Conservation (phyloP, 148 eudicot genomes). For the Euryodendron excelsum region DNA sequence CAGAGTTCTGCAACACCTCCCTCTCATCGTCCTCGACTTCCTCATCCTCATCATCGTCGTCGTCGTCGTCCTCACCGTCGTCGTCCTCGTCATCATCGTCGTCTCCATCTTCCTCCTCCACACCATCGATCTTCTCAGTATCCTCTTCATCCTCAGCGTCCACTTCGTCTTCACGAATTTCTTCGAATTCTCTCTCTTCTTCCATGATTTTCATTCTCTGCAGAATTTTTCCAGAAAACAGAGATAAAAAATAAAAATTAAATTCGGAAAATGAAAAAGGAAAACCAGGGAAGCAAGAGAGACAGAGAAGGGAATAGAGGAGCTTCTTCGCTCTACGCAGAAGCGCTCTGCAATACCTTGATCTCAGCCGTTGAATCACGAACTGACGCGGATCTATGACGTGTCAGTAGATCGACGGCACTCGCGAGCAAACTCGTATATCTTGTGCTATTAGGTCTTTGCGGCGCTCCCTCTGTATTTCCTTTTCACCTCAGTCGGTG, state of each 20-base stretch:
- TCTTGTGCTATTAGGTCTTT: conserved; percentile 17
- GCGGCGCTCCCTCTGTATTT: conserved; percentile 26
- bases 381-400: conserved; percentile 48
- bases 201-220: conserved; percentile 31
- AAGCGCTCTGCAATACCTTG: conserved; percentile 19
- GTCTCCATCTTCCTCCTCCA: conserved; percentile 24
- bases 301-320: conserved; percentile 19
- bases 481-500: background rate
- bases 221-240: conserved; percentile 3
- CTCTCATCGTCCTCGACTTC: conserved; percentile 38
- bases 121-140: conserved; percentile 25
- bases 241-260: conserved; percentile 5
- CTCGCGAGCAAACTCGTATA: conserved; percentile 15
- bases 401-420: conserved; percentile 51
- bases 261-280: conserved; percentile 13
- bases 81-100: conserved; percentile 30
- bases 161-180: conserved; percentile 18
- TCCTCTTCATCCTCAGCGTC: conserved; percentile 23
- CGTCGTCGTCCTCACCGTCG: conserved; percentile 34
- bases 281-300: conserved; percentile 24
- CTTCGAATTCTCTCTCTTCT: conserved; percentile 34
- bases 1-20: conserved; percentile 42
- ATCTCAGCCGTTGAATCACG: conserved; percentile 52
- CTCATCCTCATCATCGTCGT: conserved; percentile 37
- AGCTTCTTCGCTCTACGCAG: conserved; percentile 27